Conservation (phyloP, 2,329 filamentous ascomycete genomes). For the Cladosporium velox region DNA sequence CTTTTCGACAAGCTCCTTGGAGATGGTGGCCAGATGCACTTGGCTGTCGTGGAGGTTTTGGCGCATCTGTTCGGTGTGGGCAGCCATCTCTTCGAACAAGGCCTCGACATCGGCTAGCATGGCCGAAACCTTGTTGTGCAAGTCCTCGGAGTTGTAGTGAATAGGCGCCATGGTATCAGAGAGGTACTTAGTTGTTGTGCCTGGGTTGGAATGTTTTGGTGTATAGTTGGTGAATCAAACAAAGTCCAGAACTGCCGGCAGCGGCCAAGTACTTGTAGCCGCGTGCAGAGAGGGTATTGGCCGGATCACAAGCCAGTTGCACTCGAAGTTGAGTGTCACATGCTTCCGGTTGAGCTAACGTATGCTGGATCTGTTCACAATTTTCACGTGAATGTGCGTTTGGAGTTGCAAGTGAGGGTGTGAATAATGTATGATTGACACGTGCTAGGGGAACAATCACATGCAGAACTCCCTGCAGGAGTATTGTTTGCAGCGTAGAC, state of each 20-base stretch:
- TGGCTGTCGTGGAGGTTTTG: too few species aligned
- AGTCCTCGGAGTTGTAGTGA: neutral
- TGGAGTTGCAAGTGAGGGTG: neutral
- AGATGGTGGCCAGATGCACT: too few species aligned
- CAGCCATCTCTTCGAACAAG: too few species aligned
- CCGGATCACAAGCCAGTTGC: neutral
- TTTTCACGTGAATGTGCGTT: neutral
- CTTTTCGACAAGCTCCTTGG: too few species aligned
- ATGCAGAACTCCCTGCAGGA: neutral
- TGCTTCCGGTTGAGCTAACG: neutral
- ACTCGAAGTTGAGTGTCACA: neutral
- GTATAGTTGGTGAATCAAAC: neutral
- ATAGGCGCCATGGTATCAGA: neutral
- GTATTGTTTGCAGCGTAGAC: neutral
- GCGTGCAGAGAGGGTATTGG: neutral
- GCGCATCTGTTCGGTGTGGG: too few species aligned
- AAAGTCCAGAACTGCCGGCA: neutral
- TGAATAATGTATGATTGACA: neutral
- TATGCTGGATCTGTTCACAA: neutral
- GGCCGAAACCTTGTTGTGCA: too few species aligned
- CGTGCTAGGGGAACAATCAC: neutral
- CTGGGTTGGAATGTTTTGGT: too few species aligned
- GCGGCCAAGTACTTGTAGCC: neutral
- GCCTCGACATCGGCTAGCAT: too few species aligned
- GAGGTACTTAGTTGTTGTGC: neutral